These are phyloP conservation scores for Xylaria hypoxylon DNA, from an alignment of 2,329 filamentous ascomycete species.

Conservation along the genomic window DNA sequence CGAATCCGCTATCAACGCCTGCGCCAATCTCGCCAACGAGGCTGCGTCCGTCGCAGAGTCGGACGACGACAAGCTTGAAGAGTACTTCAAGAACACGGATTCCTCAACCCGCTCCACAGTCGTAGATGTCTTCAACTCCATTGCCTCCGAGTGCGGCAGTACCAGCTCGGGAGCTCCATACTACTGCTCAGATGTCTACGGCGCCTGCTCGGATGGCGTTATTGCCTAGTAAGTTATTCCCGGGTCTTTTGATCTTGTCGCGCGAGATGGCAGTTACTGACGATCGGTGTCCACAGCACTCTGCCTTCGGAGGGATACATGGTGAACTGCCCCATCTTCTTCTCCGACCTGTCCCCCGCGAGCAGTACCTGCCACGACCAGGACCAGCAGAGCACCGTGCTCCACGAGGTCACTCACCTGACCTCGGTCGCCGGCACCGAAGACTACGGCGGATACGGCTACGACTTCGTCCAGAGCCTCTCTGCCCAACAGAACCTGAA, in stretches of 20 bases:
- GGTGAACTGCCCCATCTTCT: slow-evolving; percentile 72
- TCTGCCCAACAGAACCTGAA: slow-evolving; percentile 62
- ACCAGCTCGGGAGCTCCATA: slow-evolving; percentile 60
- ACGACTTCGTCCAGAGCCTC: slow-evolving; percentile 63
- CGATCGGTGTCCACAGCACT: slow-evolving; percentile 52
- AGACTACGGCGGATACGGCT: slow-evolving; percentile 65
- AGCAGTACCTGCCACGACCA: slow-evolving; percentile 68
- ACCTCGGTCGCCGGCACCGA: slow-evolving; percentile 66
- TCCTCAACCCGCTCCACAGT: slow-evolving; percentile 52
- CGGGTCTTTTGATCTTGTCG: too few species aligned
- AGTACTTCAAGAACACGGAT: slow-evolving; percentile 67
- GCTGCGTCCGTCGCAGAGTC: slow-evolving; percentile 64
- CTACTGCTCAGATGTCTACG: slow-evolving; percentile 69
- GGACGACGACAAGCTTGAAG: slow-evolving; percentile 72
- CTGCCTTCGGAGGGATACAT: slow-evolving; percentile 65
- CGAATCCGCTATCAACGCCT: slow-evolving; percentile 64
- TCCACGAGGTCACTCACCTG: slow-evolving; percentile 75
- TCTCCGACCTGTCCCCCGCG: slow-evolving; percentile 63
- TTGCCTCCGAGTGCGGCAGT: slow-evolving; percentile 67
- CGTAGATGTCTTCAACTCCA: slow-evolving; percentile 54
- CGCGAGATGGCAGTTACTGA: background rate
- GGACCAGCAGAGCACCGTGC: slow-evolving; percentile 71
- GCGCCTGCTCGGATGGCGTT: slow-evolving; percentile 61
- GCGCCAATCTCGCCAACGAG: slow-evolving; percentile 61
- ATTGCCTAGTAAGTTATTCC: slow-evolving; percentile 63